Conservation (phyloP, 2,329 filamentous ascomycete species). For the Pseudogymnoascus sp. region DNA sequence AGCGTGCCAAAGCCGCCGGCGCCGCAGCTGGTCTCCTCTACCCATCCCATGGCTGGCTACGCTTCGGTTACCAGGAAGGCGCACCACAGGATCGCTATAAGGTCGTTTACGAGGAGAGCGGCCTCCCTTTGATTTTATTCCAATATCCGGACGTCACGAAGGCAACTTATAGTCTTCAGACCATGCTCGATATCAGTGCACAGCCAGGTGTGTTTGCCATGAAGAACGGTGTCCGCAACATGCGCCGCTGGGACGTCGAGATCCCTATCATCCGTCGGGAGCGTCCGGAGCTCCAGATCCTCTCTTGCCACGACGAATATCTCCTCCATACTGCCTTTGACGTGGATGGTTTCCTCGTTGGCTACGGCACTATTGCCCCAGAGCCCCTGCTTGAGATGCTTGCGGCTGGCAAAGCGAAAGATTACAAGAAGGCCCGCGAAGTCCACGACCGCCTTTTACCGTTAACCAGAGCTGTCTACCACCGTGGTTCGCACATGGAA, state of each 20-base stretch:
- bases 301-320: constrained; percentile 45
- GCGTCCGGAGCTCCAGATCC: constrained; percentile 40
- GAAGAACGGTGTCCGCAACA: constrained; percentile 49
- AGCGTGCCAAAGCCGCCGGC: constrained; percentile 41
- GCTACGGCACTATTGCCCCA: constrained; percentile 44
- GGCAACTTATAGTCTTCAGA: constrained; percentile 42
- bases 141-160: constrained; percentile 47
- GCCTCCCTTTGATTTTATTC: constrained; percentile 43
- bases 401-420: constrained; percentile 39
- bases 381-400: constrained; percentile 42
- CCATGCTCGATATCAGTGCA: constrained; percentile 43
- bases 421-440: constrained; percentile 38
- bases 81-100: constrained; percentile 44
- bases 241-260: constrained; percentile 48
- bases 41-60: constrained; percentile 44
- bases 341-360: constrained; percentile 45
- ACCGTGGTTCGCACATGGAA: constrained; percentile 47
- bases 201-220: constrained; percentile 45
- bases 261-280: constrained; percentile 42
- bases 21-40: constrained; percentile 43
- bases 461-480: constrained; percentile 44
- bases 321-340: constrained; percentile 43
- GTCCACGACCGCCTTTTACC: constrained; percentile 43
- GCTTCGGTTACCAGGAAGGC: constrained; percentile 45
- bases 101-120: constrained; percentile 40